Base-by-base conservation (phyloP, 2,329 filamentous ascomycete genomes). In the Pseudocercospora crystallina region DNA sequence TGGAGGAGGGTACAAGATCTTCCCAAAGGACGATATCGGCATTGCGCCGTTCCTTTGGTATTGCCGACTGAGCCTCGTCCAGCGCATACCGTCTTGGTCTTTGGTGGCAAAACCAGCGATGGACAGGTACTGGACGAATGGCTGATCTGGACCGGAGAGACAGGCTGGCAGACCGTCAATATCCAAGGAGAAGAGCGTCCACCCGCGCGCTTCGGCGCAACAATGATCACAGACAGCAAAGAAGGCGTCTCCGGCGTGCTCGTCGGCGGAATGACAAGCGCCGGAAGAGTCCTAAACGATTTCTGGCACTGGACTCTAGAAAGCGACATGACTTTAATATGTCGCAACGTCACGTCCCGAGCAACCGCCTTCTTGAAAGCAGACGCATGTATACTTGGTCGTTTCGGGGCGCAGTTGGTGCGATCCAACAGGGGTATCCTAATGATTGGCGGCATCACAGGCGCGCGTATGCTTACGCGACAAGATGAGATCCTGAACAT, bases 11-110 rank as follows among this genome's bases (percentile, higher is more conserved):
- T 82, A 11, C 76, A 85, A 51, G 78, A 82, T 60, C 74, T 96
- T n/a, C 85, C 86, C 0, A 62, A 74, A n/a, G 79, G 86, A 8
- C 76, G 90, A 17, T 96, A 87, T 69, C 79, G 92, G 44, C 92
- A 96, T 64, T 81, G 82, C 50, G 80, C 85, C 29, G 75, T 83
- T 10, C 66, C 69, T 11, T 64, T 82, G 32, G 61, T 63, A 8
- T 45, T 66, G 17, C 62, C 63, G 5, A 65, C 63, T 9, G 58
- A 62, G 30, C 63, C 63, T 13, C 57, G 63, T 15, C 60, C 63
- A 11, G 63, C 62, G 2, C 60, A 64, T 20, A 70, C 69, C 5
- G 68, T 77, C 12, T 61, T 78, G 14, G 63, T 76, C 4, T 76
- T 73, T 53, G 75, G 76, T 35, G 75, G 75, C 37, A 76, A 72